Evolutionary conservation across 1,139 yeast genomes (phyloP).

Genomic region (Candida dubliniensis): DNA sequence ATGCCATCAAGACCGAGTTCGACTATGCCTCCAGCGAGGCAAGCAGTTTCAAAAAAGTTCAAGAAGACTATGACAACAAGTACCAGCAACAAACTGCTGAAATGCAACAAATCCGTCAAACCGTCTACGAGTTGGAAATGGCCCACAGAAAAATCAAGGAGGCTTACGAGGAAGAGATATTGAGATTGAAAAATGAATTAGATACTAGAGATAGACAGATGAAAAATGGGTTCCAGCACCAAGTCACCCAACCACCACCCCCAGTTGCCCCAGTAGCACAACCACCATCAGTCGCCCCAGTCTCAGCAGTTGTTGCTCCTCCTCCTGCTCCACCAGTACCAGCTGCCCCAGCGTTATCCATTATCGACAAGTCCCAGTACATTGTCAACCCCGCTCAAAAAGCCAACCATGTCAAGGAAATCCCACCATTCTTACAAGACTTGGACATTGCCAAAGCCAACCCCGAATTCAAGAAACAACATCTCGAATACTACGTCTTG

Average conservation of each 20-base stretch:
- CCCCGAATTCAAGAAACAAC: constrained; percentile 78
- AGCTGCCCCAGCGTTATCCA: constrained; percentile 31
- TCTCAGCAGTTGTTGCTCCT: constrained; percentile 19
- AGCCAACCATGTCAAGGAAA: constrained; percentile 66
- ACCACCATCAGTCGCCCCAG: constrained; percentile 22
- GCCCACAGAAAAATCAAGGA: constrained; percentile 95
- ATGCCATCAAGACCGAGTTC: constrained; percentile 90
- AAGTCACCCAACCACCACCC: constrained; percentile 14
- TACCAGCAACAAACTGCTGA: constrained; percentile 91
- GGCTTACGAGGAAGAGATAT: constrained; percentile 91
- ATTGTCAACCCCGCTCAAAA: constrained; percentile 44
- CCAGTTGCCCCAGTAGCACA: constrained; percentile 16
- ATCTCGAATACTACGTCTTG: constrained; percentile 83
- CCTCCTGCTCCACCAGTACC: constrained; percentile 15
- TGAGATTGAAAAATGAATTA: constrained; percentile 79
- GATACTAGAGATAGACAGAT: constrained; percentile 68
- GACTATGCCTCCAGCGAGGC: constrained; percentile 87
- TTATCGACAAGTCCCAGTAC: constrained; percentile 45
- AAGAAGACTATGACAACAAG: constrained; percentile 90
- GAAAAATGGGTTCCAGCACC: constrained; percentile 17
- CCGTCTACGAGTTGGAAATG: constrained; percentile 90
- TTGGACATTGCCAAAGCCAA: constrained; percentile 78
- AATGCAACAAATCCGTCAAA: constrained; percentile 91
- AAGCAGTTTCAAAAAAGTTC: constrained; percentile 81
- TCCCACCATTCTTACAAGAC: constrained; percentile 80